Evolutionary conservation across 257 asterid species (phyloP), one percentile per base, ranked within the genome.

Genomic region (Solanum pimpinellifolium): DNA sequence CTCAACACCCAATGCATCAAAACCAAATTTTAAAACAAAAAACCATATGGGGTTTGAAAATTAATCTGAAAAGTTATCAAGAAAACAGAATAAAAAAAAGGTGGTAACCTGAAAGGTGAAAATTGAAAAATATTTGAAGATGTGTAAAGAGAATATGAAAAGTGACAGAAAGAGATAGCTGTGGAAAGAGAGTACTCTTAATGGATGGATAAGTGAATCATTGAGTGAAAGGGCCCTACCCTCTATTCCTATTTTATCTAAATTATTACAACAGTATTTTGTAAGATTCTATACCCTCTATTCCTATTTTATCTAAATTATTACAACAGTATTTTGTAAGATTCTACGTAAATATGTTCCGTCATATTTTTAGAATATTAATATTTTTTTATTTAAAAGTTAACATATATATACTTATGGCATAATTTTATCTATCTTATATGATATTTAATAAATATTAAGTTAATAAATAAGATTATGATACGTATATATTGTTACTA

Each of bases 341-440:
- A 35, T 1, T 35, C 7, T 5, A 1, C 0, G 39, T 5, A 35
- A 35, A 35, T 35, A 35, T 35, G 0, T 0, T 37, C 0, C 7
- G 39, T 37, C 7, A 37, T 37, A 37, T 5, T 37, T 35, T 35
- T 35, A 1, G 5, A 35, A 35, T 35, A 35, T 35, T 35, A 35
- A 35, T 35, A 35, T 35, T 1, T 35, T 35, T 5, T 35, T 35
- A 4, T 4, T 5, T 1, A 35, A 35, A 35, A 5, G 6, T 35
- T 35, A 5, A 35, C 1, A 35, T 35, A 35, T 35, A 35, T 35
- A 35, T 35, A 35, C 0, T 35, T 35, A 1, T 35, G 1, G 0
- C 0, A 33, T 33, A 33, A 33, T 3, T 33, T 33, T 33, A 4
- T 33, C 1, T 33, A 33, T 33, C 1, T 33, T 3, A 0, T 33